These are phyloP conservation scores for Kwoniella europaea DNA, from an alignment of 768 basidiomycete species.

Conservation along the genomic window DNA sequence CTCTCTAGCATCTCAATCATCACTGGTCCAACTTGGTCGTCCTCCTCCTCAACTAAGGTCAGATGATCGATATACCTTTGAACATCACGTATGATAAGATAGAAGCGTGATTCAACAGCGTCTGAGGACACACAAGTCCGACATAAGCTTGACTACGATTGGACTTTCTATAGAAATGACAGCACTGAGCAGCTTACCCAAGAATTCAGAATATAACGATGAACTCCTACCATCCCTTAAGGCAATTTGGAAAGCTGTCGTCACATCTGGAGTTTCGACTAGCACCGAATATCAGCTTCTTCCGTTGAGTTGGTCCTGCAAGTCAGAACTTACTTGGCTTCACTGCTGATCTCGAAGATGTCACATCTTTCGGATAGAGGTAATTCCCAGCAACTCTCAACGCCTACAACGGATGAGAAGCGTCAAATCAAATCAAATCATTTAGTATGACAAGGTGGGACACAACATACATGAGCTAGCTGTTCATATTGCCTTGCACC, in stretches of 20 bases:
- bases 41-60: conserved; percentile 9
- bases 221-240: conserved; percentile 12
- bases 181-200: conserved; percentile 25
- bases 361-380: conserved; percentile 40
- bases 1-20: conserved; percentile 50
- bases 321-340: conserved; percentile 29
- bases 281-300: not conserved
- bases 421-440: not conserved
- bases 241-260: conserved; percentile 28
- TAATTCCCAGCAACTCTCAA: conserved; percentile 24
- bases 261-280: conserved; percentile 44
- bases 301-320: too few relatives aligned
- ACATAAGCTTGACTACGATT: not conserved
- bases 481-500: conserved; percentile 41
- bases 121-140: conserved; percentile 20
- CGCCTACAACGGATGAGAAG: conserved; percentile 20
- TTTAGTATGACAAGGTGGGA: not conserved
- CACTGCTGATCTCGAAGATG: conserved; percentile 11
- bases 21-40: conserved; percentile 23
- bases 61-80: conserved; percentile 39
- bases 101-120: conserved; percentile 40
- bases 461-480: conserved; percentile 31
- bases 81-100: conserved; percentile 45
- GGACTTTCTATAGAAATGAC: not conserved
- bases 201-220: conserved; percentile 38